phyloP scores from a whole-genome alignment of 2,329 filamentous ascomycete species.

The Penicillium sp. region DNA sequence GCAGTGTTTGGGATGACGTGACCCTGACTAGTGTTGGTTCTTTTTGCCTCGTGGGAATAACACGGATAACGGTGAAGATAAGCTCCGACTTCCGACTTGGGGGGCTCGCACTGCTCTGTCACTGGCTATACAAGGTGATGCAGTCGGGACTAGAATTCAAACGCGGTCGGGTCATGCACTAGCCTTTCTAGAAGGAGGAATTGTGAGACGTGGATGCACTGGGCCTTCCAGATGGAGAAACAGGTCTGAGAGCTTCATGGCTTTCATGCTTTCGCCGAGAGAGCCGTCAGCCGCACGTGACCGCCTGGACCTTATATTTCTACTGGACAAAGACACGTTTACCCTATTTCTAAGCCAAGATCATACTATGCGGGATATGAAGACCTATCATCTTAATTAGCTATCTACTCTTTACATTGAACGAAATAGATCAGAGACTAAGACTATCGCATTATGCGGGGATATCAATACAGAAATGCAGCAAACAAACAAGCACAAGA shows the following conservation, averaged over 20 bases:
- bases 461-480: not conserved
- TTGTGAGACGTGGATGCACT: not conserved
- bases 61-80: constrained; percentile 20
- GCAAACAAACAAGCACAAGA: not conserved
- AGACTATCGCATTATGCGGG: not conserved
- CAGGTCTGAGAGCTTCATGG: not conserved
- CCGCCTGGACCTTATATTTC: not conserved
- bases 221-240: not conserved
- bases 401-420: no score
- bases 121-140: not conserved
- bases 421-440: not conserved
- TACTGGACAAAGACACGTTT: no score
- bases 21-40: not conserved
- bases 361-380: no score
- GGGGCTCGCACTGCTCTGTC: not conserved
- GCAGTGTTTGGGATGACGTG: not conserved
- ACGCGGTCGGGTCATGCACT: not conserved
- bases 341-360: no score
- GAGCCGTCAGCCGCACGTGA: not conserved
- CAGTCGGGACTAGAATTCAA: not conserved
- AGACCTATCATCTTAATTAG: no score
- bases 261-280: not conserved
- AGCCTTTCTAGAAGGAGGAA: not conserved
- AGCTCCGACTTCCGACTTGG: constrained; percentile 25
- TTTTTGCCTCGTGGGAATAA: not conserved